Evolutionary conservation across 108 stramenopile species (phyloP).

Genomic region (Cafeteria roenbergensis): DNA sequence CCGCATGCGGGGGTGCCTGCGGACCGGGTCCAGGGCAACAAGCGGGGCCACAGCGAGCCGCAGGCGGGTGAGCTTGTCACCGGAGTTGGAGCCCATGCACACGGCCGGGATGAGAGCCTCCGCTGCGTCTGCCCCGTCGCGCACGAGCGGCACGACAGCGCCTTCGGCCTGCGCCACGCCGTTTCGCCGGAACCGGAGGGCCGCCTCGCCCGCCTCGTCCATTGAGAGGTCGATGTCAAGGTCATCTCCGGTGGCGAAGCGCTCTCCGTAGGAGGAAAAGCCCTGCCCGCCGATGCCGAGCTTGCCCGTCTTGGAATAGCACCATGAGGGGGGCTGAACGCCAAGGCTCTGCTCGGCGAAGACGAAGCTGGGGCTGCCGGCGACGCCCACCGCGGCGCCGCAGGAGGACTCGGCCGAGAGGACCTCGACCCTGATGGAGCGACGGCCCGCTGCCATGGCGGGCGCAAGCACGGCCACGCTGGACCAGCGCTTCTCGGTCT

Average conservation of each 20-base stretch:
- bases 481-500: too few relatives aligned
- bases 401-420: neutral
- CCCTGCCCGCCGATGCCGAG: neutral
- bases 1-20: conserved; percentile 2
- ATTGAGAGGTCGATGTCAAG: neutral
- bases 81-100: conserved; percentile 7
- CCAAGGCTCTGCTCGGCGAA: neutral
- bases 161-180: neutral
- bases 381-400: conserved; percentile 3
- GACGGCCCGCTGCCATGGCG: neutral
- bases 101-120: neutral
- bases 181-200: neutral
- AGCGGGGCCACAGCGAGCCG: neutral
- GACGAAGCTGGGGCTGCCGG: neutral
- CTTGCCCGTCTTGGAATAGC: conserved; percentile 12
- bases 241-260: neutral
- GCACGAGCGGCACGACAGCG: too few relatives aligned
- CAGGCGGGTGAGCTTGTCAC: conserved; percentile 4
- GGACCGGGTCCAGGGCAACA: neutral
- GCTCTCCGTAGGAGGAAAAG: neutral
- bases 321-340: neutral
- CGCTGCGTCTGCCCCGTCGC: too few relatives aligned
- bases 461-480: too few relatives aligned
- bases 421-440: neutral
- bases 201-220: too few relatives aligned